Percentiles rank a stretch among this genome's conserved stretches.
Evolutionary conservation across 352 stramenopile genomes (phyloP).

Genomic region (Phytophthora cactorum): DNA sequence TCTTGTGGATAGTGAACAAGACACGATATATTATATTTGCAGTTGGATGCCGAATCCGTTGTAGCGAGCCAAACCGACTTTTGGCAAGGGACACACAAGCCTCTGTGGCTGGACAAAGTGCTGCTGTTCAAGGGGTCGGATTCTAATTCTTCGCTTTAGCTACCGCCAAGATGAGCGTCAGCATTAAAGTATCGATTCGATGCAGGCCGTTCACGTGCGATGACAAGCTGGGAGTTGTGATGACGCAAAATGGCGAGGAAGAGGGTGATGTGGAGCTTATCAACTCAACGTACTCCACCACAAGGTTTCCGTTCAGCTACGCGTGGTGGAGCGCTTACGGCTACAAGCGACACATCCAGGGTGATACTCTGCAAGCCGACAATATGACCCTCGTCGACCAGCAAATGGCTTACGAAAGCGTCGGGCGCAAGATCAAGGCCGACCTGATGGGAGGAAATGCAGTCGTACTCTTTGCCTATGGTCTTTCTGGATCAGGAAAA

Average conservation of each 20-base stretch:
- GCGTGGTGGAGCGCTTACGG: conserved; percentile 95
- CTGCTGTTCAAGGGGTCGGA: background rate
- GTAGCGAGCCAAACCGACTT: conserved; percentile 23
- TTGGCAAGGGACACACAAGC: conserved; percentile 29
- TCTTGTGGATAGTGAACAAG: background rate
- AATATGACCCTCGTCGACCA: conserved; percentile 93
- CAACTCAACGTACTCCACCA: conserved; percentile 94
- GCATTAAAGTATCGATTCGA: conserved; percentile 90
- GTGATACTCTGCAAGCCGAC: conserved; percentile 59
- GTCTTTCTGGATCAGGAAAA: conserved; percentile 92
- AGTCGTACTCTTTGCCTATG: conserved; percentile 95
- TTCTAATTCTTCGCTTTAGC: background rate
- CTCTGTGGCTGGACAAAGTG: background rate
- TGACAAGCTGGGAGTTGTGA: conserved; percentile 92
- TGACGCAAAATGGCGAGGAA: conserved; percentile 92
- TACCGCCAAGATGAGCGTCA: conserved; percentile 72
- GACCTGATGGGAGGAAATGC: conserved; percentile 92
- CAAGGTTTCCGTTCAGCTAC: conserved; percentile 93
- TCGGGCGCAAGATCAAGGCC: conserved; percentile 92
- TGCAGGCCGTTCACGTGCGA: conserved; percentile 91
- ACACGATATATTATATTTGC: conserved; percentile 5
- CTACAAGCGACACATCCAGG: conserved; percentile 89
- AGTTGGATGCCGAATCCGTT: conserved; percentile 4
- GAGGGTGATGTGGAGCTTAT: conserved; percentile 93
- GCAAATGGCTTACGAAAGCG: conserved; percentile 87